Percentiles rank a stretch among this genome's conserved stretches.
phyloP scores from a whole-genome alignment of 2,329 filamentous ascomycete genomes.

The Emergomyces pasteurianus region DNA sequence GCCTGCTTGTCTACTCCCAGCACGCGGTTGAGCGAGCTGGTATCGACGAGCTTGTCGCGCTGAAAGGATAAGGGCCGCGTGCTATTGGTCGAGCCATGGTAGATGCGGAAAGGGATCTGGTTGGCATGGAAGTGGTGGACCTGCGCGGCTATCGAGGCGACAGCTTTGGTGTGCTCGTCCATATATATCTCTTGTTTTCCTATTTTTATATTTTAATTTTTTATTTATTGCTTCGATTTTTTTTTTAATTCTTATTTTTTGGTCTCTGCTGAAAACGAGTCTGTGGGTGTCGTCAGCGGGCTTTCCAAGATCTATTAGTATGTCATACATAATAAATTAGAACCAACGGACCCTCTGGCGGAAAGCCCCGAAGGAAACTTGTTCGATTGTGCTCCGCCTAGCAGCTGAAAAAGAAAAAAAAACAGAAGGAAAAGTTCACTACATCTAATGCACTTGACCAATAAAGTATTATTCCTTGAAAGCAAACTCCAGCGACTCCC shows the following conservation, averaged over 20 bases:
- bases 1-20: slow-evolving; percentile 44
- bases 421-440: too few relatives aligned
- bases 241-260: not conserved
- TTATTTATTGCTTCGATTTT: not conserved
- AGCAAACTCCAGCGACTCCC: too few relatives aligned
- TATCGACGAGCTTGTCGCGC: slow-evolving; percentile 13
- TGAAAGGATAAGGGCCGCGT: slow-evolving; percentile 47
- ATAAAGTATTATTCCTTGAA: too few relatives aligned
- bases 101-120: slow-evolving; percentile 55
- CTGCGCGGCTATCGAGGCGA: slow-evolving; percentile 34
- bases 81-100: slow-evolving; percentile 66
- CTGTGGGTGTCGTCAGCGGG: not conserved
- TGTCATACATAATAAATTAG: too few relatives aligned
- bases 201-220: not conserved
- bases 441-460: not conserved
- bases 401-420: not conserved
- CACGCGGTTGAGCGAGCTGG: slow-evolving; percentile 35
- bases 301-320: too few relatives aligned
- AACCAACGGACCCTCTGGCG: too few relatives aligned
- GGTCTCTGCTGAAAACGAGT: too few relatives aligned
- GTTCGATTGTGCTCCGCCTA: not conserved
- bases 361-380: too few relatives aligned
- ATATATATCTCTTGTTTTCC: not conserved
- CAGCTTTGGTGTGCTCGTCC: slow-evolving; percentile 28
- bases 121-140: slow-evolving; percentile 38